These are phyloP conservation scores for Brassica incana DNA, from an alignment of 345 rosid species.

Conservation along the genomic window DNA sequence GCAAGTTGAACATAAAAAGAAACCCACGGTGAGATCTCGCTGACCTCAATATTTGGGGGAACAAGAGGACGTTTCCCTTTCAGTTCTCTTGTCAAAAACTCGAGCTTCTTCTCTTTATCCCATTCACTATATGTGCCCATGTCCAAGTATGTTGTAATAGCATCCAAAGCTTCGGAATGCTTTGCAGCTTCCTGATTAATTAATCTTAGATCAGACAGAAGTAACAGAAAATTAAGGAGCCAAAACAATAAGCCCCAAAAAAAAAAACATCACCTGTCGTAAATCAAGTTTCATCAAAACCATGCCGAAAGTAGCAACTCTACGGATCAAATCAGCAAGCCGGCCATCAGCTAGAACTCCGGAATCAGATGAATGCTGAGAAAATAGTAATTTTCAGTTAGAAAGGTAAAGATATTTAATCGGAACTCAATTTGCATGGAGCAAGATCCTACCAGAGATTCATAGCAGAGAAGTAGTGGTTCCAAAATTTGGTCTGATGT, in stretches of 20 bases:
- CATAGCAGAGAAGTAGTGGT: constrained; percentile 83
- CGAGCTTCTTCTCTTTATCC: constrained; percentile 89
- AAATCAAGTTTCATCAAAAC: constrained; percentile 92
- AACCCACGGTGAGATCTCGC: not conserved
- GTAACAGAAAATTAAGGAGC: not conserved
- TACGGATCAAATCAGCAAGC: constrained; percentile 88
- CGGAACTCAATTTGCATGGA: not conserved
- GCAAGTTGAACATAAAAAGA: not conserved
- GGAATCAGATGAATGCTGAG: constrained; percentile 84
- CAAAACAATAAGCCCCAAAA: not conserved
- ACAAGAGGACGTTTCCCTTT: constrained; percentile 93
- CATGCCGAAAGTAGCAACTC: constrained; percentile 90
- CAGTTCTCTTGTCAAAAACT: constrained; percentile 76
- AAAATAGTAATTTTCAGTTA: constrained; percentile 6
- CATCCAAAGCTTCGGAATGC: constrained; percentile 84
- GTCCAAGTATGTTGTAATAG: constrained; percentile 82
- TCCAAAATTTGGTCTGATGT: constrained; percentile 77
- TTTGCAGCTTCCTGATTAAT: constrained; percentile 78
- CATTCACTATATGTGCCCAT: constrained; percentile 94
- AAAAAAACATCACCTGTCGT: constrained; percentile 66
- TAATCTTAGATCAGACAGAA: constrained; percentile 3
- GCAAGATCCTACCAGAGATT: constrained; percentile 64
- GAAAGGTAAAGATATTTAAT: not conserved
- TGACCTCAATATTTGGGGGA: constrained; percentile 81
- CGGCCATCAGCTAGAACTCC: constrained; percentile 91